Evolutionary conservation across 2,329 filamentous ascomycete genomes (phyloP).

Genomic region (Ophiostoma tasmaniense): DNA sequence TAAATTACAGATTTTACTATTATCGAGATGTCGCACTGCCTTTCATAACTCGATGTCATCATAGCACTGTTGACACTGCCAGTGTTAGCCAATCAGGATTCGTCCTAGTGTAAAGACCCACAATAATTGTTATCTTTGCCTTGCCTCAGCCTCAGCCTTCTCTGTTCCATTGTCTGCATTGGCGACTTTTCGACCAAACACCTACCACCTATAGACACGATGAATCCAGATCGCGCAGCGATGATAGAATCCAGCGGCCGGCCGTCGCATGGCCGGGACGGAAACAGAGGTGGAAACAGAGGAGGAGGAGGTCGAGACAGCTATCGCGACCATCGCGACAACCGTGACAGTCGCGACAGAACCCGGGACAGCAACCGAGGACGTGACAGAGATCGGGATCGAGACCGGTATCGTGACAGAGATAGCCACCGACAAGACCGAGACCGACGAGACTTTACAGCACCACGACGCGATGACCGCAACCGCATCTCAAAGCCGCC

Average conservation of each 20-base stretch:
- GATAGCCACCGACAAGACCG: not conserved
- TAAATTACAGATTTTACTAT: no score
- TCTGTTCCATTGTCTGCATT: not conserved
- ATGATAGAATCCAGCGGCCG: constrained; percentile 40
- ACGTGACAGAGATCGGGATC: not conserved
- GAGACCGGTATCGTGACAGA: not conserved
- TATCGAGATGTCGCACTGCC: no score
- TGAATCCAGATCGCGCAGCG: constrained; percentile 48
- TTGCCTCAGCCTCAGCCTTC: not conserved
- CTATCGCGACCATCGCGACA: not conserved
- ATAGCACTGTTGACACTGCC: not conserved
- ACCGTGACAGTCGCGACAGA: not conserved
- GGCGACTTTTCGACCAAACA: not conserved
- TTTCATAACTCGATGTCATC: not conserved
- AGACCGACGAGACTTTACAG: constrained; percentile 40
- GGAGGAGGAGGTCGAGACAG: not conserved
- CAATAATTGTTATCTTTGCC: not conserved
- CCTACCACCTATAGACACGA: constrained; percentile 23
- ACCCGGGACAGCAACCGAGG: not conserved
- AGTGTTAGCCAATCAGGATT: not conserved
- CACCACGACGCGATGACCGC: constrained; percentile 46
- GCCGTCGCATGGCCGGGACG: constrained; percentile 30
- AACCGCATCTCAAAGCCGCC: constrained; percentile 44
- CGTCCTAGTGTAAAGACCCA: not conserved
- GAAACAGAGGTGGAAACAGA: not conserved